A percentile compares a stretch with the other conserved stretches of the same genome.
phyloP scores from a whole-genome alignment of 2,329 filamentous ascomycete genomes.

The Botrytis tulipae region DNA sequence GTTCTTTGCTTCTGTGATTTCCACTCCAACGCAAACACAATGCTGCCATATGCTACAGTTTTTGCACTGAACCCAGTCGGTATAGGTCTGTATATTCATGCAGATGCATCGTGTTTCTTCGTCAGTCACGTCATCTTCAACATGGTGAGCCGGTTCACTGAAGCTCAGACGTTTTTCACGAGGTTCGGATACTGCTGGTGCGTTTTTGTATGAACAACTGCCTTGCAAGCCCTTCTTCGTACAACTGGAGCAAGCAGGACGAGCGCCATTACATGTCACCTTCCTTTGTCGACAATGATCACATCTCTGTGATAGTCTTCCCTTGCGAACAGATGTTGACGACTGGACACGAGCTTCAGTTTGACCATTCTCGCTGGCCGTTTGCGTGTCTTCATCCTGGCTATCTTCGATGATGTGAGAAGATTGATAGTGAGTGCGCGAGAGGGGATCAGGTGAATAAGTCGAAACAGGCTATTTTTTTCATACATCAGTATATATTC shows the following conservation, averaged over 20 bases:
- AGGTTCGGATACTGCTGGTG: background rate
- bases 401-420: background rate
- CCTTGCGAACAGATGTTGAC: background rate
- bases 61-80: constrained; percentile 3
- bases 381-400: background rate
- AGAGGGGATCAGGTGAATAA: background rate
- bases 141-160: background rate
- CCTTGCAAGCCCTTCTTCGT: background rate
- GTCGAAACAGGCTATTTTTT: background rate
- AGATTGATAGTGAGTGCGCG: background rate
- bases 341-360: background rate
- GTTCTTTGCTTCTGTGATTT: background rate
- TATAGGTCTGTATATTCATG: background rate
- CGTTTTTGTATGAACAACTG: background rate
- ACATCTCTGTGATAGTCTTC: background rate
- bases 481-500: background rate
- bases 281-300: background rate
- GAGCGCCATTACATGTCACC: background rate
- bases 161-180: background rate
- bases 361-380: background rate
- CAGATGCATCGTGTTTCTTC: background rate
- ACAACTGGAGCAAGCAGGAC: background rate
- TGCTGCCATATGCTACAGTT: constrained; percentile 7
- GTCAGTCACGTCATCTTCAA: background rate
- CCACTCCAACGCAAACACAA: background rate